A percentile compares a stretch with the other conserved stretches of the same genome.
Conservation (phyloP, 208 protist species). For the Acanthamoeba castellanii region DNA sequence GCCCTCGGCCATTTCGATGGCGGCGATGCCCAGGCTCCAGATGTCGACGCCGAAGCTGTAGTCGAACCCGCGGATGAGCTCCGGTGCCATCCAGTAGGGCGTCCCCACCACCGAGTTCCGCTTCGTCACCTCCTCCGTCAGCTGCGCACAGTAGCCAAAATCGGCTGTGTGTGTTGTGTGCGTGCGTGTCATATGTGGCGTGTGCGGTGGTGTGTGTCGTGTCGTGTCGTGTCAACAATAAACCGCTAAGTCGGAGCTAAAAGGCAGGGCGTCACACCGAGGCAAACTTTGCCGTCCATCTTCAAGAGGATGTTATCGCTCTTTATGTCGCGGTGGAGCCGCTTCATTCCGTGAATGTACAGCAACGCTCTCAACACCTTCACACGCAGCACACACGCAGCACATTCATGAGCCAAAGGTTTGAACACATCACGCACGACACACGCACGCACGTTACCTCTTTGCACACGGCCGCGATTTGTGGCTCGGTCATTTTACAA, state of each 20-base stretch:
- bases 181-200: background rate
- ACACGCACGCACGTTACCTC: background rate
- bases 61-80: slow-evolving; percentile 63
- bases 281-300: slow-evolving; percentile 34
- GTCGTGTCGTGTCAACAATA: too few species aligned
- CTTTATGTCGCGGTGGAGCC: slow-evolving; percentile 67
- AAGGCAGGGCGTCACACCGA: background rate
- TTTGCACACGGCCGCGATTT: slow-evolving; percentile 69
- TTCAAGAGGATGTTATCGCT: slow-evolving; percentile 71
- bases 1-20: slow-evolving; percentile 81
- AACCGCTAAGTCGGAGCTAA: background rate
- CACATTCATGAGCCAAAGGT: background rate
- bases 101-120: slow-evolving; percentile 50
- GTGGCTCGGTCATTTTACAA: slow-evolving; percentile 67
- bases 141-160: slow-evolving; percentile 74
- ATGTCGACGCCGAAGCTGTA: slow-evolving; percentile 11
- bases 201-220: background rate
- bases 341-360: slow-evolving; percentile 26
- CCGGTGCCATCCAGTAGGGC: slow-evolving; percentile 65
- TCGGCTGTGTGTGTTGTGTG: background rate
- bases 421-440: background rate
- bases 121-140: slow-evolving; percentile 58
- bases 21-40: slow-evolving; percentile 75
- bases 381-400: background rate
- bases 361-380: slow-evolving; percentile 15